Evolutionary conservation across 148 eudicot genomes (phyloP).

Genomic region (Fagopyrum homotropicum): DNA sequence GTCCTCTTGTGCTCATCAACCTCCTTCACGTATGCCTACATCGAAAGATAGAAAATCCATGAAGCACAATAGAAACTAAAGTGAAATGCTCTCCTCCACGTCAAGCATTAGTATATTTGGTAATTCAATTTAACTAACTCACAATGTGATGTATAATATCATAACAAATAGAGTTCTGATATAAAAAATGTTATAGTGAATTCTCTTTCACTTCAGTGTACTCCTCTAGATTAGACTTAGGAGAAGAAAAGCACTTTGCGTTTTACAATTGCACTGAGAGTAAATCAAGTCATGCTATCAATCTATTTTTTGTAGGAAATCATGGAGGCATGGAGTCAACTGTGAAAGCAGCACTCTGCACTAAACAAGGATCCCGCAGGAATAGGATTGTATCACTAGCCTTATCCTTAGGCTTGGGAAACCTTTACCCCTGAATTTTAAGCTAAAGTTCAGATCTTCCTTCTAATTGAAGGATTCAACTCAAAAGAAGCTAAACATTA

Average conservation of each 20-base stretch:
- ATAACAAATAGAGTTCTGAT: not conserved
- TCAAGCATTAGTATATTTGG: not conserved
- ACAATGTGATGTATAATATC: not conserved
- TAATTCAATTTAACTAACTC: not conserved
- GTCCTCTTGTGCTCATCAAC: conserved; percentile 82
- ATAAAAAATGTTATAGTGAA: not conserved
- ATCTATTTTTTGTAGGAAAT: too few relatives aligned
- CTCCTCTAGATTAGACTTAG: not conserved
- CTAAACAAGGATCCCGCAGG: not conserved
- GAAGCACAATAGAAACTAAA: not conserved
- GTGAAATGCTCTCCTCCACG: not conserved
- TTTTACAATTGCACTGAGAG: not conserved
- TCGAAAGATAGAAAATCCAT: conserved; percentile 15
- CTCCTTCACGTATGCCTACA: conserved; percentile 79
- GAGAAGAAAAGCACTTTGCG: not conserved
- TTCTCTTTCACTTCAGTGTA: not conserved
- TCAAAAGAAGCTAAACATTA: not conserved
- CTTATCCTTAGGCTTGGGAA: not conserved
- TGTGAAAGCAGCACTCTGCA: not conserved
- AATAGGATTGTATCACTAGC: not conserved
- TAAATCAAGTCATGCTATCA: not conserved
- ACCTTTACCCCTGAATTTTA: not conserved
- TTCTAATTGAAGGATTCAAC: not conserved
- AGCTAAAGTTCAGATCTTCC: not conserved
- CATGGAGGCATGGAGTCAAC: not conserved